phyloP scores from a whole-genome alignment of 441 rosid species.

The Adansonia rubrostipa region DNA sequence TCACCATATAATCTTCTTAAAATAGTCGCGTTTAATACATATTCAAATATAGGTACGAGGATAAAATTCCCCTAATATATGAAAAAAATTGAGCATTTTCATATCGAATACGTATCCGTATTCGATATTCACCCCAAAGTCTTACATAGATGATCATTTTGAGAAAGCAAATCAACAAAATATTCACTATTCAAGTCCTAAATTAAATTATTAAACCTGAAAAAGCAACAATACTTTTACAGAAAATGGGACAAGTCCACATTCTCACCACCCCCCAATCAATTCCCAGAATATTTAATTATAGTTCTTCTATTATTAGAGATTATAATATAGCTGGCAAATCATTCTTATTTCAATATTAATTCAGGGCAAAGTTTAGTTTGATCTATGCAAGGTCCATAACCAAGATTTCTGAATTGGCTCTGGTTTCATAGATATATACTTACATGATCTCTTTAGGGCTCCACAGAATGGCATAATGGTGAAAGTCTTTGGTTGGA shows the following conservation, averaged over 20 bases:
- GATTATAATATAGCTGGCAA: background rate
- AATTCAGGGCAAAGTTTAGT: background rate
- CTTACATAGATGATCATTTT: background rate
- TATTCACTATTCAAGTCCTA: background rate
- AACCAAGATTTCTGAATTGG: background rate
- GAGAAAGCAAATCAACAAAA: background rate
- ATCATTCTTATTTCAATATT: background rate
- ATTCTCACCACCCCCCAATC: slow-evolving; percentile 4
- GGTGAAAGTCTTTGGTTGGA: slow-evolving; percentile 78
- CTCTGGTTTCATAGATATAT: too few species aligned
- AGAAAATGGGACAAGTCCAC: slow-evolving; percentile 1
- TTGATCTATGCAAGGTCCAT: background rate
- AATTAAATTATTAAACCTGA: slow-evolving; percentile 2
- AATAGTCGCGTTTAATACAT: too few species aligned
- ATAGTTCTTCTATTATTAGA: background rate
- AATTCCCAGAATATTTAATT: slow-evolving; percentile 3
- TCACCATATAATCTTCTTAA: background rate
- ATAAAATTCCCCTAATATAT: too few species aligned
- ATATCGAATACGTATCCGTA: too few species aligned
- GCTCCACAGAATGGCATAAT: slow-evolving; percentile 87
- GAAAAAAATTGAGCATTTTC: too few species aligned
- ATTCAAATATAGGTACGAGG: too few species aligned
- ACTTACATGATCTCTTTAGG: slow-evolving; percentile 92
- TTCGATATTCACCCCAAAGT: too few species aligned
- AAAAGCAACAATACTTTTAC: background rate